A percentile compares a stretch with the other conserved stretches of the same genome.
These are phyloP conservation scores for Hippophae tibetana DNA, from an alignment of 306 rosid genomes.

Conservation along the genomic window DNA sequence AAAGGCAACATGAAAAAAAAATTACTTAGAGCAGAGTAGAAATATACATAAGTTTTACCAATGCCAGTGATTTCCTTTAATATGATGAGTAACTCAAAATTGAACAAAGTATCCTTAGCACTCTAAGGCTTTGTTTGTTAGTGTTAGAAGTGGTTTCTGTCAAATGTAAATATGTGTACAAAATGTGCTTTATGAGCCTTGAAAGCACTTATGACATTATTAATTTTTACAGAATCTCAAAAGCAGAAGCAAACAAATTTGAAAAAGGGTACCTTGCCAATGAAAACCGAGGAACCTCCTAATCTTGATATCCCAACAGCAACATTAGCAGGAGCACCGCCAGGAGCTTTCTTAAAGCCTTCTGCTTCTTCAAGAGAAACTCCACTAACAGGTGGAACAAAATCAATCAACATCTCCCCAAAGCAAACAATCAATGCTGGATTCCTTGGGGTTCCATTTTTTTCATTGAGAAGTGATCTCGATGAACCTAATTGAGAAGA, in stretches of 20 bases:
- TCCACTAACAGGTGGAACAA: conserved; percentile 59
- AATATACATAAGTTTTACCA: no score
- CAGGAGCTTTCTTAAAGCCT: conserved; percentile 77
- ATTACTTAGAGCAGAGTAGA: no score
- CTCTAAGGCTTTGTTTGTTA: no score
- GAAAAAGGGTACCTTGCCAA: conserved; percentile 55
- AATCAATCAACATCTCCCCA: conserved; percentile 67
- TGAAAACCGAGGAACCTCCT: conserved; percentile 67
- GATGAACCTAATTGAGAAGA: conserved; percentile 18
- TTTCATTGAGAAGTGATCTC: conserved; percentile 2
- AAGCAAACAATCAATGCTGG: conserved; percentile 44
- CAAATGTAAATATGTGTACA: no score
- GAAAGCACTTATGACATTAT: no score
- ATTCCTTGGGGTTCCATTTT: conserved; percentile 10
- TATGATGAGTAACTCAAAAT: no score
- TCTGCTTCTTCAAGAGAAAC: conserved; percentile 79
- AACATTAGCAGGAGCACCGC: conserved; percentile 96
- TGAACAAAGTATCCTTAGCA: no score
- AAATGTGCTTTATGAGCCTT: no score
- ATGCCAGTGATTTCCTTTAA: no score
- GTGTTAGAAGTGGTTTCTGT: no score
- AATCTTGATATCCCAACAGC: conserved; percentile 79
- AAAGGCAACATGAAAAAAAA: background rate
- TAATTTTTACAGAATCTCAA: no score
- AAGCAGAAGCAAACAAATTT: background rate